A percentile compares a stretch with the other conserved stretches of the same genome.
Conservation (phyloP, 1,284 basidiomycete genomes). For the Malassezia slooffiae region DNA sequence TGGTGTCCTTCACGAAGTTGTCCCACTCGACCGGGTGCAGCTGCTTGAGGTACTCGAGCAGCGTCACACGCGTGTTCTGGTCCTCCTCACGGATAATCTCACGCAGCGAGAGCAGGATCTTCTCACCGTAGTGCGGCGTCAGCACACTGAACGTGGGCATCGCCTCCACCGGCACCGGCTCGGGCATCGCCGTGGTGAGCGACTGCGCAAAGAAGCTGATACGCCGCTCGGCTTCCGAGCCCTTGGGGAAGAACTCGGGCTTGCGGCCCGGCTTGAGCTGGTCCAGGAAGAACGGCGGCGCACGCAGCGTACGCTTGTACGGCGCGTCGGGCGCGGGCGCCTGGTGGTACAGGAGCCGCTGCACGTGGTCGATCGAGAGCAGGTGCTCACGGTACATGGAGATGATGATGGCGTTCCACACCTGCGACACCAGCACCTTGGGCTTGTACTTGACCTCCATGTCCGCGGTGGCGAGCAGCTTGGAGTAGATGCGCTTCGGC, state of each 20-base stretch:
- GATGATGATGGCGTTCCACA: constrained; percentile 47
- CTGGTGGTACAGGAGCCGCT: constrained; percentile 47
- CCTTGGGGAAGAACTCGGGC: constrained; percentile 47
- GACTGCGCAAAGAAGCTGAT: constrained; percentile 47
- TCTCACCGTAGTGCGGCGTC: constrained; percentile 46
- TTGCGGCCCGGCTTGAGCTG: constrained; percentile 44
- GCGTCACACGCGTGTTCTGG: constrained; percentile 46
- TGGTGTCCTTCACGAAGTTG: constrained; percentile 99
- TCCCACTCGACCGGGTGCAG: constrained; percentile 97
- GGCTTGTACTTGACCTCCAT: constrained; percentile 48
- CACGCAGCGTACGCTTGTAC: constrained; percentile 44
- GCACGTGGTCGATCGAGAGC: constrained; percentile 46
- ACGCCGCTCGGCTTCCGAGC: constrained; percentile 45
- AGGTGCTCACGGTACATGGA: constrained; percentile 47
- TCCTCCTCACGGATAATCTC: constrained; percentile 47
- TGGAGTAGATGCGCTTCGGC: constrained; percentile 47
- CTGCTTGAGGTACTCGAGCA: constrained; percentile 69
- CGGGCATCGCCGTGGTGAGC: constrained; percentile 41
- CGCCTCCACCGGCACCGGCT: constrained; percentile 44
- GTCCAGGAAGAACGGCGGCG: constrained; percentile 46
- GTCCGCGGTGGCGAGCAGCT: constrained; percentile 45
- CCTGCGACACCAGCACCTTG: constrained; percentile 46
- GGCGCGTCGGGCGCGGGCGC: constrained; percentile 44
- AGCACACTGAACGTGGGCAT: constrained; percentile 47
- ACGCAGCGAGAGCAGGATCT: constrained; percentile 45